Conservation (phyloP, 805 yeast genomes). For the Candida cerambycidarum region DNA sequence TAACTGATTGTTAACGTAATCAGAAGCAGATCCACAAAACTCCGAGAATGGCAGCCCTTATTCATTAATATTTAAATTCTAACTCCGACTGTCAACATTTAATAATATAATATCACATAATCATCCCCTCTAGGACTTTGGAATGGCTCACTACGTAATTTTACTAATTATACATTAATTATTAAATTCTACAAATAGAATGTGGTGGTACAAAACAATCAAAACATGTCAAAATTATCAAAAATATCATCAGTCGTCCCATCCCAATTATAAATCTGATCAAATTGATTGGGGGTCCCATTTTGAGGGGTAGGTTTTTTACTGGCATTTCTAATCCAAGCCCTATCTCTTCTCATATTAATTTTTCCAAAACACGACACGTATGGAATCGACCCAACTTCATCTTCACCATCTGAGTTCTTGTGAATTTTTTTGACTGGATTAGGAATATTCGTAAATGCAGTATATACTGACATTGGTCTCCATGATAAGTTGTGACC, state of each 20-base stretch:
- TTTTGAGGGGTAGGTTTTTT: slow-evolving; percentile 7
- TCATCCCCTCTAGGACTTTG: too few relatives aligned
- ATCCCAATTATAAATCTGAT: not conserved
- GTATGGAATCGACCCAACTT: slow-evolving; percentile 20
- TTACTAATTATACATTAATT: not conserved
- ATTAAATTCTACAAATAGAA: too few relatives aligned
- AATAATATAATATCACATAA: too few relatives aligned
- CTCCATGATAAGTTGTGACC: slow-evolving; percentile 22
- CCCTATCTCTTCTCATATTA: slow-evolving; percentile 39
- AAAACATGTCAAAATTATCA: not conserved
- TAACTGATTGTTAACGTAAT: too few relatives aligned
- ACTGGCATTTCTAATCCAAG: slow-evolving; percentile 33
- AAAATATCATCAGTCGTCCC: not conserved
- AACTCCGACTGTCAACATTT: too few relatives aligned
- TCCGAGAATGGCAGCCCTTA: too few relatives aligned
- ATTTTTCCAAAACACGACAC: slow-evolving; percentile 39
- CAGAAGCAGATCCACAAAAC: too few relatives aligned
- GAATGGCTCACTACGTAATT: too few relatives aligned
- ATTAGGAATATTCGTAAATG: slow-evolving; percentile 31
- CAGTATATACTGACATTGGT: slow-evolving; percentile 33
- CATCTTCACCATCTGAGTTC: slow-evolving; percentile 10
- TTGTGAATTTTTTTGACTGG: slow-evolving; percentile 14
- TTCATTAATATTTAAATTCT: too few relatives aligned
- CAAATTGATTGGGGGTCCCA: not conserved
- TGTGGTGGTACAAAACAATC: too few relatives aligned